These are phyloP conservation scores for Ascochyta lentis DNA, from an alignment of 2,329 filamentous ascomycete genomes.

Conservation along the genomic window DNA sequence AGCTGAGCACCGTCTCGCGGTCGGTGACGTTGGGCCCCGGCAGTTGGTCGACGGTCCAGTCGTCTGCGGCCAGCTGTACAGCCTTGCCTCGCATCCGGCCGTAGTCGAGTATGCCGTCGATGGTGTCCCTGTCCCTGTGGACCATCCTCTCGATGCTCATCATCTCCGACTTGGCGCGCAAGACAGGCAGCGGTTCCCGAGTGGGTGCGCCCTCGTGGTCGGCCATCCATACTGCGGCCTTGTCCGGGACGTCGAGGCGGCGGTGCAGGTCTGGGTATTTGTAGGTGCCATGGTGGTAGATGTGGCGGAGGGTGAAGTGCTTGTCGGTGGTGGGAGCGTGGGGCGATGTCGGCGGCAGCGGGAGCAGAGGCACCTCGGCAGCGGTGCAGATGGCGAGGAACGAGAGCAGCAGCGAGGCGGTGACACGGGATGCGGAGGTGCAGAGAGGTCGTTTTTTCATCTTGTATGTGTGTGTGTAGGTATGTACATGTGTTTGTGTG, in stretches of 20 bases:
- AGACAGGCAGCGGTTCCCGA: conserved; percentile 54
- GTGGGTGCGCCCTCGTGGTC: conserved; percentile 59
- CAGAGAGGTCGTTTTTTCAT: conserved; percentile 41
- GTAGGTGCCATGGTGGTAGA: conserved; percentile 90
- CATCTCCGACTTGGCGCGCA: conserved; percentile 65
- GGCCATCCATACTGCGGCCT: conserved; percentile 68
- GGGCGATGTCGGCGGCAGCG: conserved; percentile 31
- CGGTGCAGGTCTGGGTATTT: conserved; percentile 78
- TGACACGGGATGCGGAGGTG: conserved; percentile 68
- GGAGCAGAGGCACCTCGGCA: conserved; percentile 42
- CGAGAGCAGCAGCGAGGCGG: conserved; percentile 68
- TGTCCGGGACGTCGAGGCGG: conserved; percentile 71
- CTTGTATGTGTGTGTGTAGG: conserved; percentile 1
- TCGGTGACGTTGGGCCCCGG: conserved; percentile 82
- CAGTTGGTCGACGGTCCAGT: conserved; percentile 84
- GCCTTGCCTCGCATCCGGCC: conserved; percentile 73
- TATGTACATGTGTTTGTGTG: too few species aligned
- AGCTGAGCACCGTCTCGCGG: conserved; percentile 79
- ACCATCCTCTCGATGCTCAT: conserved; percentile 79
- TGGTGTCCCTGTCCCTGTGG: conserved; percentile 76
- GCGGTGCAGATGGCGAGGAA: conserved; percentile 66
- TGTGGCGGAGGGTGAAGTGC: conserved; percentile 71
- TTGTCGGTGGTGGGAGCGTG: conserved; percentile 28
- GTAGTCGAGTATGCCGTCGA: conserved; percentile 79
- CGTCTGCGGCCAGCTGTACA: conserved; percentile 71